Evolutionary conservation across 768 basidiomycete genomes (phyloP), one percentile per base, ranked within the genome.

Genomic region (Trametes sanguinea): DNA sequence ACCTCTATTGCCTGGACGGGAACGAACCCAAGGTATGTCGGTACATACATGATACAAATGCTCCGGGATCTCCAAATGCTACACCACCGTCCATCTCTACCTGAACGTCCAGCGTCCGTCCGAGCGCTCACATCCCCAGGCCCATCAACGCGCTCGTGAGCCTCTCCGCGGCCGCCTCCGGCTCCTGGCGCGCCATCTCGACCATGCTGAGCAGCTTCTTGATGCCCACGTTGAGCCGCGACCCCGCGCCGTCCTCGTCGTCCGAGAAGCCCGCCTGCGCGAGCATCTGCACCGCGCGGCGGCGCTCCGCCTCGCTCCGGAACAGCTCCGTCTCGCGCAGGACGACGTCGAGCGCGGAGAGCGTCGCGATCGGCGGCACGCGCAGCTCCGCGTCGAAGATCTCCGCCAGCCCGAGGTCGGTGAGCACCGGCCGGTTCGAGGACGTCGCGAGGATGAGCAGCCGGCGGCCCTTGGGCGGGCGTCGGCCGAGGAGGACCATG

Each of bases 161-260:
- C 61, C 92, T 80, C 69, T 88, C 85, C 32, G 85, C 91, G 14
- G 87, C 89, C 63, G 86, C 88, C 52, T 92, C 87, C 1, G 93
- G 93, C 70, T 97, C 96, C 77, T 98, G 97, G 69, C 96, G 82
- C 51, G 95, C 92, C 95, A 97, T 98, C 81, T 99, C 97, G 17
- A 95, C 81, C 57, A 91, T 82, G 62, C 88, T 93, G 71, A 99
- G 74, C 73, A 99, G 70, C 76, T 92, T 95, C 85, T 98, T 98
- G 69, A 99, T 86, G 0, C 97, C 97, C 50, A 98, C 89, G 64
- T 88, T 85, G 67, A 95, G 66, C 50, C 77, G 80, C 13, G 81
- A 69, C 10, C 76, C 72, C 43, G 59, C 46, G 9, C 80, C 72
- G 13, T 76, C 80, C 35, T 80, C 79, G 55, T 78, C 76, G n/a